Conservation (phyloP, 2,329 filamentous ascomycete genomes). For the Coniochaeta sp. region DNA sequence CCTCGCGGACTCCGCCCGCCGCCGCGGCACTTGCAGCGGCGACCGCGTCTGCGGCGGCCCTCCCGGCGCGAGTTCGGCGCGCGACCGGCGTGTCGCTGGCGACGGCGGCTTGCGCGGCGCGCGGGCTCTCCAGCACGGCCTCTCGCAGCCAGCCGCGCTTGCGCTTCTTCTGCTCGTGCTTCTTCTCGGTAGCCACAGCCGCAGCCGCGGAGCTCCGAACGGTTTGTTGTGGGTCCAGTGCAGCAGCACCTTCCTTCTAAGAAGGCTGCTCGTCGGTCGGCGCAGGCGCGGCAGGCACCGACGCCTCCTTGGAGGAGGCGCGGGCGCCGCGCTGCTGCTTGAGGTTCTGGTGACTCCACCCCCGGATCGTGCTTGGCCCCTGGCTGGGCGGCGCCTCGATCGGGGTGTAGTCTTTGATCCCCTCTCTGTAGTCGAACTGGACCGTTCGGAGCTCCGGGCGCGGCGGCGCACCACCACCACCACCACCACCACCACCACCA, state of each 20-base stretch:
- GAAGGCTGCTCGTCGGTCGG: conserved; percentile 1
- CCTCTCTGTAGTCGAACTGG: conserved; percentile 44
- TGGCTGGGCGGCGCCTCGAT: conserved; percentile 47
- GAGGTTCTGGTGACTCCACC: conserved; percentile 44
- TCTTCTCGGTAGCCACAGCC: background rate
- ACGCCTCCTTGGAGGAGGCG: conserved; percentile 7
- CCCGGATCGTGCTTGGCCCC: conserved; percentile 48
- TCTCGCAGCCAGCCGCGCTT: conserved; percentile 1
- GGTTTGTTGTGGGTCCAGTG: background rate
- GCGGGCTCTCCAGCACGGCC: background rate
- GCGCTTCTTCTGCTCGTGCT: background rate
- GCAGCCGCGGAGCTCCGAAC: background rate
- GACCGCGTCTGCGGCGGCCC: background rate
- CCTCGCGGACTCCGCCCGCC: background rate
- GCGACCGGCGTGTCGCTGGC: background rate
- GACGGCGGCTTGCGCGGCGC: background rate
- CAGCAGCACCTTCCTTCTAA: conserved; percentile 2
- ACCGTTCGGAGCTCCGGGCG: conserved; percentile 46
- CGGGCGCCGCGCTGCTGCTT: conserved; percentile 15
- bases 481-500: no score
- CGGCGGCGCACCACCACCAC: no score
- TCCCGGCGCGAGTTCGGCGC: background rate
- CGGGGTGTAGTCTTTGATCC: conserved; percentile 51
- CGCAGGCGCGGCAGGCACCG: background rate
- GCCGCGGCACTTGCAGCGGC: background rate